Evolutionary conservation across 1,284 basidiomycete genomes (phyloP).

Genomic region (Leccinum solheimii): DNA sequence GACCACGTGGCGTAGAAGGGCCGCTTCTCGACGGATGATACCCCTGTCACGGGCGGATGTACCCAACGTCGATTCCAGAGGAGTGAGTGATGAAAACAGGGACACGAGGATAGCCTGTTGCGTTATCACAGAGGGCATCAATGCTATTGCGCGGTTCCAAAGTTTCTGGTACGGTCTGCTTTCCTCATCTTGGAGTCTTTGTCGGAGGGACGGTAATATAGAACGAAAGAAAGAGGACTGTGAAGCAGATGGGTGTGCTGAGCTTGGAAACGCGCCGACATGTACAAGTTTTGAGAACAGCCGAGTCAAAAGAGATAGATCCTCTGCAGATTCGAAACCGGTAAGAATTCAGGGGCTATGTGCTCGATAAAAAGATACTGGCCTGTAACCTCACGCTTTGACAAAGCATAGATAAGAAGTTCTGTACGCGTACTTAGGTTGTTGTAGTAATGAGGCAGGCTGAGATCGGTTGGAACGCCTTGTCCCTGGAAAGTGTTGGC

Average conservation of each 20-base stretch:
- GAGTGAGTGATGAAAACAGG: conserved; percentile 49
- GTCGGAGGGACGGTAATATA: conserved; percentile 49
- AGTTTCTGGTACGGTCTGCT: conserved; percentile 42
- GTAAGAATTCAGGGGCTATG: conserved; percentile 12
- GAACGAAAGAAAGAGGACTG: conserved; percentile 66
- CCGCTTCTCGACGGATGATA: conserved; percentile 52
- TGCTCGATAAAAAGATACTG: conserved; percentile 16
- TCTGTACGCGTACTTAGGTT: conserved; percentile 57
- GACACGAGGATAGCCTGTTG: conserved; percentile 61
- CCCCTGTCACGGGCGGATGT: conserved; percentile 38
- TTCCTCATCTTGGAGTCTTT: conserved; percentile 36
- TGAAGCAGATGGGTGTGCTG: conserved; percentile 46
- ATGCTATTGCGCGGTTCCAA: conserved; percentile 51
- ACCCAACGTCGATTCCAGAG: conserved; percentile 29
- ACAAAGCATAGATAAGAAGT: conserved; percentile 40
- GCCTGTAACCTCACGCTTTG: conserved; percentile 33
- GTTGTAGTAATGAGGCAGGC: conserved; percentile 55
- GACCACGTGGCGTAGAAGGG: conserved; percentile 48
- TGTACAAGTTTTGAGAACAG: conserved; percentile 66
- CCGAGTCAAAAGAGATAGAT: conserved; percentile 42
- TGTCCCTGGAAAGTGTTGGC: conserved; percentile 57
- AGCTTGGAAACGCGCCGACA: conserved; percentile 61
- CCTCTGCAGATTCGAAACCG: conserved; percentile 20
- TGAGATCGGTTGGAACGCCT: conserved; percentile 47
- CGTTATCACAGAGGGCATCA: conserved; percentile 51